Evolutionary conservation across 129 eudicot genomes (phyloP).

Genomic region (Arctium lappa): DNA sequence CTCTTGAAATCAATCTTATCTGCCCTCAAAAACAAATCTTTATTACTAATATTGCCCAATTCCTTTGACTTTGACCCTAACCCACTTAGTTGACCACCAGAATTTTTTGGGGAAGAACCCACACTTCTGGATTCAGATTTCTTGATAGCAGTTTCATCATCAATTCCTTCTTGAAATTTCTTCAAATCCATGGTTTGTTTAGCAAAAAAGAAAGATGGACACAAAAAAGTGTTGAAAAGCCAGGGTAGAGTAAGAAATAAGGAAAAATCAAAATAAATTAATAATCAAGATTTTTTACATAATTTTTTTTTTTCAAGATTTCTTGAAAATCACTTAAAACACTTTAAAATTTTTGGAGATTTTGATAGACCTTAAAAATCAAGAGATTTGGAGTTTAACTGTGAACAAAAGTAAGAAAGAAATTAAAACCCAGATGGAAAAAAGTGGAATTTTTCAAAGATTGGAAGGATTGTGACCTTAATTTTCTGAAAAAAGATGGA

Average conservation of each 20-base stretch:
- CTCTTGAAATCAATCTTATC: constrained; percentile 89
- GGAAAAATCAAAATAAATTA: too few relatives aligned
- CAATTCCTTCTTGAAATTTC: constrained; percentile 20
- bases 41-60: constrained; percentile 41
- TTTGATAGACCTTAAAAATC: not conserved
- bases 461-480: constrained; percentile 19
- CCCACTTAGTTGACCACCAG: constrained; percentile 32
- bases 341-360: not conserved
- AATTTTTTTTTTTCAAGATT: constrained; percentile 8
- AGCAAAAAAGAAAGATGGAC: not conserved
- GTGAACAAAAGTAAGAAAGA: not conserved
- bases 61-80: constrained; percentile 44
- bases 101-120: constrained; percentile 33
- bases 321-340: constrained; percentile 16
- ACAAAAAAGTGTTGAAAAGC: not conserved
- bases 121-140: constrained; percentile 37
- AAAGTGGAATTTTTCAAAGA: not conserved
- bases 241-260: not conserved
- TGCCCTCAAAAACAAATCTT: constrained; percentile 57
- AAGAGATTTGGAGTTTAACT: constrained; percentile 1
- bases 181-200: constrained; percentile 31
- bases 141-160: constrained; percentile 13
- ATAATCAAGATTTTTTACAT: not conserved
- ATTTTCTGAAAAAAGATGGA: not conserved
- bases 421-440: constrained; percentile 1